phyloP scores from a whole-genome alignment of 345 rosid species.

The Rhizophora apiculata region DNA sequence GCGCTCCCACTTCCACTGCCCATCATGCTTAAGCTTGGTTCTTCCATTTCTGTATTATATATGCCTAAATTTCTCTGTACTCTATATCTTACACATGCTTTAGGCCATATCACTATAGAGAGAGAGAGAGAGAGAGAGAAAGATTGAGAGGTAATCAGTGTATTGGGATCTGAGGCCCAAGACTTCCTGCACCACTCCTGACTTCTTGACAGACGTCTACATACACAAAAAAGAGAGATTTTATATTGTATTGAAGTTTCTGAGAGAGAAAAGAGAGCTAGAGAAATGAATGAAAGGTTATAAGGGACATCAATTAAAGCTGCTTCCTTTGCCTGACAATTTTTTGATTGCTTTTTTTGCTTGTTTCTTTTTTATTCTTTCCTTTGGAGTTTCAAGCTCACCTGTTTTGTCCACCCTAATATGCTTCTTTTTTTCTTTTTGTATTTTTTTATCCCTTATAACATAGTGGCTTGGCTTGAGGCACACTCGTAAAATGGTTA shows the following conservation, averaged over 20 bases:
- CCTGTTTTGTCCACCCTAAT: too few relatives aligned
- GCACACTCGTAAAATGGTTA: too few relatives aligned
- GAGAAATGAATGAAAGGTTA: conserved; percentile 18
- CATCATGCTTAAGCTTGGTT: conserved; percentile 69
- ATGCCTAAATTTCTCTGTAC: not conserved
- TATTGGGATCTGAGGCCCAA: conserved; percentile 52
- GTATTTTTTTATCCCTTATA: too few relatives aligned
- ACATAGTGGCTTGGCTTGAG: too few relatives aligned
- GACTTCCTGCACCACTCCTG: conserved; percentile 43
- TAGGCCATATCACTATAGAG: too few relatives aligned
- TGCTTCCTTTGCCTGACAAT: conserved; percentile 30
- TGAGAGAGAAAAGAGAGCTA: not conserved
- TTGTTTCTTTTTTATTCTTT: conserved; percentile 3
- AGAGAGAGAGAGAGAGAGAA: conserved; percentile 5
- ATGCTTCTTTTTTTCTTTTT: too few relatives aligned
- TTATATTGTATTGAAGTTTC: not conserved
- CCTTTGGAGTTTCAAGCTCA: conserved; percentile 1
- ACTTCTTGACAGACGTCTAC: conserved; percentile 21
- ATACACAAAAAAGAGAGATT: not conserved
- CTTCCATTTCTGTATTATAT: conserved; percentile 52
- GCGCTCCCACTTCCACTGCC: conserved; percentile 37
- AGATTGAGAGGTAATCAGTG: conserved; percentile 1
- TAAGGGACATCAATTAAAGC: conserved; percentile 25
- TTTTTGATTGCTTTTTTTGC: conserved; percentile 17
- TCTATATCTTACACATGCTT: not conserved